phyloP scores from a whole-genome alignment of 352 stramenopile species.

The Albugo laibachii region DNA sequence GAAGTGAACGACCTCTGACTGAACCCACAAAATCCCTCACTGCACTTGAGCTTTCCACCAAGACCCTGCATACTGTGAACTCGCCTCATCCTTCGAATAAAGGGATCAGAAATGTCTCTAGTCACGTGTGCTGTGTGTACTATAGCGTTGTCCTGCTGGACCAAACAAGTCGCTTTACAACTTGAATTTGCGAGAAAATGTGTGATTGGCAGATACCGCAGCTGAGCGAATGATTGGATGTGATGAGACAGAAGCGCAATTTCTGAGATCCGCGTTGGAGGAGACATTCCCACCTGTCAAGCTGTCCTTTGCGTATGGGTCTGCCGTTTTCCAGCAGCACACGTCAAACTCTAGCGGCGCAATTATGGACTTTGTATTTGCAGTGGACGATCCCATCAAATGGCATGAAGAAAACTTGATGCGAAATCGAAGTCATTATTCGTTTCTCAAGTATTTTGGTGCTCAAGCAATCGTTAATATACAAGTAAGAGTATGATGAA shows the following conservation, averaged over 20 bases:
- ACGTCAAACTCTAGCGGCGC: slow-evolving; percentile 53
- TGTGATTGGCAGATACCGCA: too few relatives aligned
- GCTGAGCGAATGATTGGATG: not conserved
- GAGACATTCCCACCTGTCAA: slow-evolving; percentile 44
- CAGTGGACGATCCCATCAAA: slow-evolving; percentile 47
- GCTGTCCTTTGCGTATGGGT: slow-evolving; percentile 75
- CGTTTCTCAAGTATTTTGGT: slow-evolving; percentile 48
- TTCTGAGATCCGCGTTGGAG: slow-evolving; percentile 27
- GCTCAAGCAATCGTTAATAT: slow-evolving; percentile 28
- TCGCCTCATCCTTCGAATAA: too few relatives aligned
- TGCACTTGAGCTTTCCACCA: too few relatives aligned
- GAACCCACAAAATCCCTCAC: too few relatives aligned
- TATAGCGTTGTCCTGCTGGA: too few relatives aligned
- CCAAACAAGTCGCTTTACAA: too few relatives aligned
- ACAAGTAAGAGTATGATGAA: slow-evolving; percentile 13
- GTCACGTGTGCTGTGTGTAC: too few relatives aligned
- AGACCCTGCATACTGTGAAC: too few relatives aligned
- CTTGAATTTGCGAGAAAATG: too few relatives aligned
- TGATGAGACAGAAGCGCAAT: not conserved
- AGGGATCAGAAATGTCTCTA: too few relatives aligned
- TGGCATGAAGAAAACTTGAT: slow-evolving; percentile 71
- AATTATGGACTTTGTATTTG: slow-evolving; percentile 81
- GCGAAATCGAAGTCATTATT: slow-evolving; percentile 66
- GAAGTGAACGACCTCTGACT: too few relatives aligned
- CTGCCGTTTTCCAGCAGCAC: slow-evolving; percentile 56